phyloP scores from a whole-genome alignment of 1,284 basidiomycete genomes.

The Coniferiporia sulphurascens region DNA sequence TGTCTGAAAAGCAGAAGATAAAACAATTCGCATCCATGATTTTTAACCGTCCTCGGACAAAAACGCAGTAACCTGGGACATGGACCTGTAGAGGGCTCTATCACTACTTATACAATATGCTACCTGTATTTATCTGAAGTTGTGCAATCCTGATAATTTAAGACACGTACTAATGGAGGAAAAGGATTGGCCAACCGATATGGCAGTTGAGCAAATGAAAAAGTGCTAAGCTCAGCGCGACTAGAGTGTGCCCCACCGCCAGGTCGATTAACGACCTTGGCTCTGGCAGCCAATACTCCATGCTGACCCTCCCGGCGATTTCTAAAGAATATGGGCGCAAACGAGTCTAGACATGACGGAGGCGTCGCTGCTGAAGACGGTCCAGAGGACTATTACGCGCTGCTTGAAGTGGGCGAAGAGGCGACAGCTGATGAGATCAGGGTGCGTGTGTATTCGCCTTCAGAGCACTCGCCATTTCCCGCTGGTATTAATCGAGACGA shows the following conservation, averaged over 20 bases:
- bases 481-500: neutral
- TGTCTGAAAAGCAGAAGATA: conserved; percentile 3
- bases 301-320: neutral
- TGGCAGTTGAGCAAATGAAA: too few relatives aligned
- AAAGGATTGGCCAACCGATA: neutral
- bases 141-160: neutral
- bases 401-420: conserved; percentile 74
- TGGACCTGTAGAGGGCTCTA: too few relatives aligned
- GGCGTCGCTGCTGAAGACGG: conserved; percentile 27
- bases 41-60: neutral
- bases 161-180: neutral
- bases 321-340: conserved; percentile 54
- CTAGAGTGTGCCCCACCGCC: too few relatives aligned
- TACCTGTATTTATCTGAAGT: neutral
- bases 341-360: conserved; percentile 49
- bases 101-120: neutral
- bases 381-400: conserved; percentile 70
- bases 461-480: conserved; percentile 8
- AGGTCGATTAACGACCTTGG: too few relatives aligned
- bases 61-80: neutral
- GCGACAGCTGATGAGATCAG: conserved; percentile 88
- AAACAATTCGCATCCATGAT: conserved; percentile 2
- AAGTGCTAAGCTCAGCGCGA: too few relatives aligned
- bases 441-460: conserved; percentile 36
- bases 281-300: neutral